These are phyloP conservation scores for Salvia sclarea DNA, from an alignment of 305 asterid species.

Conservation along the genomic window DNA sequence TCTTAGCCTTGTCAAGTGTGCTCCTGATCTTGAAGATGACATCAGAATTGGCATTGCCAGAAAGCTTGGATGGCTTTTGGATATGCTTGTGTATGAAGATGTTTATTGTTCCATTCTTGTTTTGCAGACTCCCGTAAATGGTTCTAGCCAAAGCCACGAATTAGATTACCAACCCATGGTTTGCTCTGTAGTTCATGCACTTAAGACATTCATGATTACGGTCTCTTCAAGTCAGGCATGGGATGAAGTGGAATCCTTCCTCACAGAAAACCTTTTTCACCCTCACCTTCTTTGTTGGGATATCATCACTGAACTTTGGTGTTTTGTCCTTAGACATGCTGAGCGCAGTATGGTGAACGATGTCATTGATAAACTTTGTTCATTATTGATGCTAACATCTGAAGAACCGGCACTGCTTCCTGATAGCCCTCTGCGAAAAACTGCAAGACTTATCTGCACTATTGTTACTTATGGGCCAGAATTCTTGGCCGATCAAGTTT, in stretches of 20 bases:
- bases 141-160: constrained; percentile 52
- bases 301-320: constrained; percentile 83
- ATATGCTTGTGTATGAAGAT: constrained; percentile 59
- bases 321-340: constrained; percentile 76
- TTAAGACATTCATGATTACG: constrained; percentile 75
- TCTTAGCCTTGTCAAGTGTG: constrained; percentile 61
- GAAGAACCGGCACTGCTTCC: constrained; percentile 54
- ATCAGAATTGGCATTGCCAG: constrained; percentile 52
- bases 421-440: constrained; percentile 59
- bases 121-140: constrained; percentile 48
- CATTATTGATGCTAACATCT: constrained; percentile 51
- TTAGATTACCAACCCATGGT: constrained; percentile 59
- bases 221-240: constrained; percentile 69
- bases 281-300: constrained; percentile 87
- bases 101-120: constrained; percentile 61
- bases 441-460: constrained; percentile 67
- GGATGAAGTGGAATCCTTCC: constrained; percentile 70
- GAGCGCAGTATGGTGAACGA: constrained; percentile 52
- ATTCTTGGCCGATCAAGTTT: constrained; percentile 64
- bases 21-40: constrained; percentile 77
- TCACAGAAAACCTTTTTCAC: constrained; percentile 75
- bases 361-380: constrained; percentile 59
- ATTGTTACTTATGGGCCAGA: constrained; percentile 60
- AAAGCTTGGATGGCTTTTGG: constrained; percentile 89
- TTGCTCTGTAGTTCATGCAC: constrained; percentile 53